Evolutionary conservation across 805 yeast genomes (phyloP).

Genomic region (Kodamaea neixiangensis): DNA sequence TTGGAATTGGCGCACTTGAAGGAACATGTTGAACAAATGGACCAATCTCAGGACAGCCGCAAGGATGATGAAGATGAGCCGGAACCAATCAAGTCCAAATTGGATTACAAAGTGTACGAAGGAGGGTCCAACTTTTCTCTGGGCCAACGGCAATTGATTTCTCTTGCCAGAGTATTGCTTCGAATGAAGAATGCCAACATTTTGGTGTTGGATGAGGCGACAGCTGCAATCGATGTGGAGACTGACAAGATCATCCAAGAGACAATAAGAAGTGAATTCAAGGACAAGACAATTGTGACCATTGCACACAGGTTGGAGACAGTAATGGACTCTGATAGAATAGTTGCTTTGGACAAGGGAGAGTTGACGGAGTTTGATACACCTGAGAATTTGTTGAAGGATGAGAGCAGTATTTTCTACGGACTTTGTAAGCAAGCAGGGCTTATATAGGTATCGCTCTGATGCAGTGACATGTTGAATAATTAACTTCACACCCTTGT

Average conservation of each 20-base stretch:
- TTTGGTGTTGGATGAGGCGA: slow-evolving; percentile 30
- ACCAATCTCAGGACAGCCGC: slow-evolving; percentile 3
- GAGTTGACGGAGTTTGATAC: slow-evolving; percentile 74
- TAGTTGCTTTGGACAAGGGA: slow-evolving; percentile 74
- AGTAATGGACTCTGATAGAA: slow-evolving; percentile 79
- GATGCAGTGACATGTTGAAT: too few species aligned
- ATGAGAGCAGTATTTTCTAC: slow-evolving; percentile 50
- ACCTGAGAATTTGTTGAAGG: slow-evolving; percentile 52
- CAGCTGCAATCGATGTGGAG: slow-evolving; percentile 85
- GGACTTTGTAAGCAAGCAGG: slow-evolving; percentile 51
- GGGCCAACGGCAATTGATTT: slow-evolving; percentile 86
- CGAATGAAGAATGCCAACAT: slow-evolving; percentile 30
- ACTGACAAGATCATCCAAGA: slow-evolving; percentile 81
- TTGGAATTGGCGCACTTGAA: slow-evolving; percentile 22
- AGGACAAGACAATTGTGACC: slow-evolving; percentile 77
- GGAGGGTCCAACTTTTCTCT: slow-evolving; percentile 84
- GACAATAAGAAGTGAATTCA: slow-evolving; percentile 74
- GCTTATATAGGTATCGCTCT: slow-evolving; percentile 19
- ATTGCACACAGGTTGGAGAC: slow-evolving; percentile 92
- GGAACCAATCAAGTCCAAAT: slow-evolving; percentile 14
- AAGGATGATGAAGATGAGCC: slow-evolving; percentile 7
- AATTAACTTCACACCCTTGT: too few species aligned
- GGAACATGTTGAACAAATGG: slow-evolving; percentile 17
- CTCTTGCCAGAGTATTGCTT: slow-evolving; percentile 80
- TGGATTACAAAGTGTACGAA: slow-evolving; percentile 48